Evolutionary conservation across 1,284 basidiomycete genomes (phyloP).

Genomic region (Taiwanofungus camphoratus): DNA sequence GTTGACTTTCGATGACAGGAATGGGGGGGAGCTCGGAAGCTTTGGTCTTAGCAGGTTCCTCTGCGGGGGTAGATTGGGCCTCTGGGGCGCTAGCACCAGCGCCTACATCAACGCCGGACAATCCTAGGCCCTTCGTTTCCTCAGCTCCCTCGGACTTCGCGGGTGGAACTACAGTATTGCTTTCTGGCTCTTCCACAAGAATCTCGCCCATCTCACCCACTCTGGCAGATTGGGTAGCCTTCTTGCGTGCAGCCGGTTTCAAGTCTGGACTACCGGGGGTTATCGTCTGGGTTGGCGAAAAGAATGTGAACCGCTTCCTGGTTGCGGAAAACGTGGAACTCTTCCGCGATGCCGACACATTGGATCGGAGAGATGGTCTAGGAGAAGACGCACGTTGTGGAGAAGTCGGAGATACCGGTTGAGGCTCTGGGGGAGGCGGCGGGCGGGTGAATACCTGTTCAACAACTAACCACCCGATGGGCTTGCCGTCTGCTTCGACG

Average conservation of each 20-base stretch:
- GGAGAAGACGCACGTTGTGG: slow-evolving; percentile 38
- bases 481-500: slow-evolving; percentile 21
- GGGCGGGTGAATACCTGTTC: slow-evolving; percentile 50
- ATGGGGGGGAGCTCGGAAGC: slow-evolving; percentile 22
- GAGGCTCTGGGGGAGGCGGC: slow-evolving; percentile 29
- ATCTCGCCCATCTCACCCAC: slow-evolving; percentile 66
- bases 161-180: slow-evolving; percentile 9
- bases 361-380: slow-evolving; percentile 42
- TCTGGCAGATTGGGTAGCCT: slow-evolving; percentile 28
- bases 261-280: slow-evolving; percentile 10
- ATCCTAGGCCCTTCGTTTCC: slow-evolving; percentile 12
- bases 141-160: slow-evolving; percentile 21
- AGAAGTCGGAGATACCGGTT: slow-evolving; percentile 10
- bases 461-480: slow-evolving; percentile 55
- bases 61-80: slow-evolving; percentile 8
- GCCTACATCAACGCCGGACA: slow-evolving; percentile 6
- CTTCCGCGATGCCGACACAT: slow-evolving; percentile 30
- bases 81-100: slow-evolving; percentile 14
- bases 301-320: slow-evolving; percentile 56
- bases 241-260: slow-evolving; percentile 27
- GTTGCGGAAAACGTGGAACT: slow-evolving; percentile 38
- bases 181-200: slow-evolving; percentile 44
- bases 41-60: slow-evolving; percentile 8
- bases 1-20: slow-evolving; percentile 20
- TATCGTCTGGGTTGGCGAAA: slow-evolving; percentile 28